Conservation (phyloP, 192 early-diverging fungal species). For the Martensiomyces pterosporus region DNA sequence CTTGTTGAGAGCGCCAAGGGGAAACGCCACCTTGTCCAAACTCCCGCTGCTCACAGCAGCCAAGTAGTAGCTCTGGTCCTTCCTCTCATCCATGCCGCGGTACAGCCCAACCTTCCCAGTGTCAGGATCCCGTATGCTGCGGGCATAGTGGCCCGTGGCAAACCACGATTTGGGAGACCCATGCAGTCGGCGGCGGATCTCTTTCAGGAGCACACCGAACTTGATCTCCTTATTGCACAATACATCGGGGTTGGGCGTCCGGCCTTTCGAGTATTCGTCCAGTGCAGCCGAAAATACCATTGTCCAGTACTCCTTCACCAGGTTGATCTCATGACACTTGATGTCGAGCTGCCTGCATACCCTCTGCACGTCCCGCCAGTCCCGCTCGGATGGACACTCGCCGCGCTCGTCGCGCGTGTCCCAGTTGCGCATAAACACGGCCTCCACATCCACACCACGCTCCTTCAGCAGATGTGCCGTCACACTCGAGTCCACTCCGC, state of each 20-base stretch:
- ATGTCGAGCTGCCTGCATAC: slow-evolving; percentile 70
- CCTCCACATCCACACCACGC: slow-evolving; percentile 63
- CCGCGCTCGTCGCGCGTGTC: slow-evolving; percentile 76
- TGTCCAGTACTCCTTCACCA: slow-evolving; percentile 90
- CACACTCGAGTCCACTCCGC: slow-evolving; percentile 92
- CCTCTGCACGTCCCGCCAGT: slow-evolving; percentile 73
- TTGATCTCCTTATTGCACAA: slow-evolving; percentile 89
- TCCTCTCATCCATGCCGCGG: slow-evolving; percentile 60
- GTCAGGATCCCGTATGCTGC: background rate
- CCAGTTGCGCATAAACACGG: slow-evolving; percentile 95
- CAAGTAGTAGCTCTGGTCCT: slow-evolving; percentile 96
- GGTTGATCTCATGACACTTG: slow-evolving; percentile 59
- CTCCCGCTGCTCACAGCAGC: slow-evolving; percentile 50
- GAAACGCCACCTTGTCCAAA: slow-evolving; percentile 63
- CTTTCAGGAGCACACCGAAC: slow-evolving; percentile 81
- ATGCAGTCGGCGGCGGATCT: slow-evolving; percentile 14
- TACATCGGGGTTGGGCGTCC: slow-evolving; percentile 93
- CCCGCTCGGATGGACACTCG: slow-evolving; percentile 69
- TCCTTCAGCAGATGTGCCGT: slow-evolving; percentile 69
- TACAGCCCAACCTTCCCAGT: background rate
- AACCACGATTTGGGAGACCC: slow-evolving; percentile 35
- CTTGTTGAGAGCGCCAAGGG: slow-evolving; percentile 74
- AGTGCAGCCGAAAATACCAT: slow-evolving; percentile 81
- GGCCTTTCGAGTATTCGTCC: slow-evolving; percentile 60
- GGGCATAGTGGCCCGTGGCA: slow-evolving; percentile 66